Conservation (phyloP, 495 filamentous ascomycete genomes). For the Xylaria nigripes region DNA sequence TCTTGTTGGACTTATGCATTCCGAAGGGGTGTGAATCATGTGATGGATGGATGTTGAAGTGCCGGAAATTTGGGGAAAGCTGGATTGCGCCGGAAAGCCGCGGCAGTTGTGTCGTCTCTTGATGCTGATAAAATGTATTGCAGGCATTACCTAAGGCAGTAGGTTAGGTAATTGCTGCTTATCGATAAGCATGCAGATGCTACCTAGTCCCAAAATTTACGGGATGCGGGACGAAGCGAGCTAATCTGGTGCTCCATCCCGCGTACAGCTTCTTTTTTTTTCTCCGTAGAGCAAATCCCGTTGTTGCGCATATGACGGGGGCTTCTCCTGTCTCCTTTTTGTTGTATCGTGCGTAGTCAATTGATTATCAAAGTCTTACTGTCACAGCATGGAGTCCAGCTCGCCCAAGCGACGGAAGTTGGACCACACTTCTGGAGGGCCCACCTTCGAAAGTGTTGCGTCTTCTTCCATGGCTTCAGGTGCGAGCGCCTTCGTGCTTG, state of each 20-base stretch:
- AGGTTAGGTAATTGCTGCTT: not conserved
- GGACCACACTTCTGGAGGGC: slow-evolving; percentile 23
- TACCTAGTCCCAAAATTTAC: slow-evolving; percentile 10
- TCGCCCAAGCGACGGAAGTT: slow-evolving; percentile 45
- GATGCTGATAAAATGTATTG: no score
- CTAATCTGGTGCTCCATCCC: no score
- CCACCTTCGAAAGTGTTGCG: slow-evolving; percentile 23
- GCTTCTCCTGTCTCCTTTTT: not conserved
- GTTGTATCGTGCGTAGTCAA: not conserved
- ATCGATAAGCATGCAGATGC: slow-evolving; percentile 1
- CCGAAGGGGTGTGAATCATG: no score
- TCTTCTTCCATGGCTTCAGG: slow-evolving; percentile 27
- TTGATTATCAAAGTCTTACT: not conserved
- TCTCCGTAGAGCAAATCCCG: not conserved
- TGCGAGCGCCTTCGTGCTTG: slow-evolving; percentile 69
- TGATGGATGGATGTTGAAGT: no score
- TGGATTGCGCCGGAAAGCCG: no score
- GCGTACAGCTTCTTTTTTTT: not conserved
- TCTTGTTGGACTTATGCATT: no score
- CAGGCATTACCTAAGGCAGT: no score
- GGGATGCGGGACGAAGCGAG: slow-evolving; percentile 12
- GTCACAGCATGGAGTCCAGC: slow-evolving; percentile 30
- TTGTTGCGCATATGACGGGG: no score
- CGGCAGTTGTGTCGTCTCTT: no score
- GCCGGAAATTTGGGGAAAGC: no score